phyloP scores from a whole-genome alignment of 768 basidiomycete species.

The Tulasnella sp. region DNA sequence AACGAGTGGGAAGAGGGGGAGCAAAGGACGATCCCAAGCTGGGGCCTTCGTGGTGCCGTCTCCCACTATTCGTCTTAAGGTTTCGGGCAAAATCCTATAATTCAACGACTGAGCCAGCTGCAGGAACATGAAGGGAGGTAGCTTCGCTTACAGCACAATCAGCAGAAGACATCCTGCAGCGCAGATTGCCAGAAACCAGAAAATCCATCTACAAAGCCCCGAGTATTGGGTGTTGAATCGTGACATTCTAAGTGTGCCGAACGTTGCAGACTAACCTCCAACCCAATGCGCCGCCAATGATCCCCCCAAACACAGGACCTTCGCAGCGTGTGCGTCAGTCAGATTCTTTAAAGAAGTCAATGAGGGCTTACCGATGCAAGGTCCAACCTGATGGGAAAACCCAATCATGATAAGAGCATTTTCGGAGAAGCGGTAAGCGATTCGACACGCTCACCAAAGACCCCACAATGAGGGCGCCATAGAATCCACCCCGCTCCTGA shows the following conservation, averaged over 20 bases:
- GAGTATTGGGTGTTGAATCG: neutral
- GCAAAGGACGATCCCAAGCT: slow-evolving; percentile 29
- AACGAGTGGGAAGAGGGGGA: slow-evolving; percentile 28
- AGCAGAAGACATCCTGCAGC: slow-evolving; percentile 41
- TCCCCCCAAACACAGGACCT: neutral
- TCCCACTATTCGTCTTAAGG: slow-evolving; percentile 36
- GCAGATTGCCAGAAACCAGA: slow-evolving; percentile 53
- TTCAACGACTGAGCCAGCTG: no score
- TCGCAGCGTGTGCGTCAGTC: neutral
- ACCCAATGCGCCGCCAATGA: neutral
- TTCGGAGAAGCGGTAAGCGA: neutral
- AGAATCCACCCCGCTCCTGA: slow-evolving; percentile 67
- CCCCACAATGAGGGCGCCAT: slow-evolving; percentile 39
- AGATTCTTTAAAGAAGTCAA: neutral
- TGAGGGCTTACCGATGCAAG: slow-evolving; percentile 33
- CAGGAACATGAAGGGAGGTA: neutral
- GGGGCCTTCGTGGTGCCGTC: slow-evolving; percentile 38
- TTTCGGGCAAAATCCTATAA: slow-evolving; percentile 39
- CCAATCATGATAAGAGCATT: slow-evolving; percentile 26
- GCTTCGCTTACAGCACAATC: slow-evolving; percentile 33
- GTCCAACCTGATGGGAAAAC: slow-evolving; percentile 47
- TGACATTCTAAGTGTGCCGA: neutral
- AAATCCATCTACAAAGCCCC: slow-evolving; percentile 41
- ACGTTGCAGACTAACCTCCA: neutral
- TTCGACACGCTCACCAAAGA: neutral